These are phyloP conservation scores for Aspergillus fructus DNA, from an alignment of 2,329 filamentous ascomycete species.

Conservation along the genomic window DNA sequence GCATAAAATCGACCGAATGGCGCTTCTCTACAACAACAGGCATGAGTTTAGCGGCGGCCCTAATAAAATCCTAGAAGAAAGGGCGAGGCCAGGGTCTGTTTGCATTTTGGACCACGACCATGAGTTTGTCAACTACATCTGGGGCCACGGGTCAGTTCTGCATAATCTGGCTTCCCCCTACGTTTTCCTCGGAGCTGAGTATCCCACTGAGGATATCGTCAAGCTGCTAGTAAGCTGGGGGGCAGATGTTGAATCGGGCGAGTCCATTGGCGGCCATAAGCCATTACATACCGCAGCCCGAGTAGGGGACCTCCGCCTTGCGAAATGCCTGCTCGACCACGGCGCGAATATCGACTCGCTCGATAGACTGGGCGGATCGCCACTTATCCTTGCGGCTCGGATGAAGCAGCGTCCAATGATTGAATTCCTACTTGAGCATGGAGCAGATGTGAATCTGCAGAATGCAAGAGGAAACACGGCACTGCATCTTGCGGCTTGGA, in stretches of 20 bases:
- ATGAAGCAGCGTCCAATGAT: neutral
- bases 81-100: neutral
- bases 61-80: neutral
- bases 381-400: neutral
- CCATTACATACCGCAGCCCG: neutral
- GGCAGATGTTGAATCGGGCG: neutral
- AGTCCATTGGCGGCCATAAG: neutral
- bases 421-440: neutral
- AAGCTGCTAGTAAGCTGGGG: neutral
- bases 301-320: neutral
- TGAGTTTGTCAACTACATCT: neutral
- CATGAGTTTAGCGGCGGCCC: neutral
- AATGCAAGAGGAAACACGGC: neutral
- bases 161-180: neutral
- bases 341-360: neutral
- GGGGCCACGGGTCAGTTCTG: neutral
- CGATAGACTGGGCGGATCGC: neutral
- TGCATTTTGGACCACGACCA: neutral
- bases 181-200: neutral
- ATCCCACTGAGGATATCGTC: neutral
- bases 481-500: neutral
- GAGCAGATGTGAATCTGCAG: neutral
- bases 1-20: neutral
- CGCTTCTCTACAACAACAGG: neutral
- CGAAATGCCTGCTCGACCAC: neutral